Evolutionary conservation across 257 asterid genomes (phyloP).

Genomic region (Orobanche coerulescens): DNA sequence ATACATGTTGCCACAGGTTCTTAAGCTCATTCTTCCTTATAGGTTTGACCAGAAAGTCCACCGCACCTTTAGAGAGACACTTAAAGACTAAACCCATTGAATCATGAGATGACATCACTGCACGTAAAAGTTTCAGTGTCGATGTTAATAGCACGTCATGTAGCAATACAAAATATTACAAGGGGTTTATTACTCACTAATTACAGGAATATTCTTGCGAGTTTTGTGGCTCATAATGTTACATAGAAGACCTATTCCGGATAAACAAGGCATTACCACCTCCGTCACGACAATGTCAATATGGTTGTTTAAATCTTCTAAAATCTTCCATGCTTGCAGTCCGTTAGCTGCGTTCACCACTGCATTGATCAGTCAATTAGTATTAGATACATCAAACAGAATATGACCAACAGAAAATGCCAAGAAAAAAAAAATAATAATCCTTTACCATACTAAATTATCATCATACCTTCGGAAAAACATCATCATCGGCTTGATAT

Average conservation of each 20-base stretch:
- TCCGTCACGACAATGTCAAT: constrained; percentile 75
- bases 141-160: constrained; percentile 21
- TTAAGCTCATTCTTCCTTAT: constrained; percentile 90
- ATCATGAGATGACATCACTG: constrained; percentile 98
- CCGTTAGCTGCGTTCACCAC: constrained; percentile 76
- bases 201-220: constrained; percentile 76
- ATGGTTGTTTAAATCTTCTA: constrained; percentile 64
- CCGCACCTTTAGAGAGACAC: constrained; percentile 97
- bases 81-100: constrained; percentile 82
- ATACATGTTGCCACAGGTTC: constrained; percentile 94
- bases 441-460: neutral
- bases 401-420: constrained; percentile 10
- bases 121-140: constrained; percentile 30
- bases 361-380: constrained; percentile 30
- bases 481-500: neutral
- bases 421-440: neutral
- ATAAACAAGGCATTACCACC: constrained; percentile 68
- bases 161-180: constrained; percentile 2
- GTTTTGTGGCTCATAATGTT: constrained; percentile 81
- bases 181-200: constrained; percentile 49
- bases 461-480: neutral
- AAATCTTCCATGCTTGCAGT: constrained; percentile 78
- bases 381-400: constrained; percentile 6
- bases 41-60: constrained; percentile 89
- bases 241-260: constrained; percentile 71